A percentile compares a stretch with the other conserved stretches of the same genome.
Evolutionary conservation across 495 filamentous ascomycete species (phyloP).

Genomic region (Cryomyces minteri): DNA sequence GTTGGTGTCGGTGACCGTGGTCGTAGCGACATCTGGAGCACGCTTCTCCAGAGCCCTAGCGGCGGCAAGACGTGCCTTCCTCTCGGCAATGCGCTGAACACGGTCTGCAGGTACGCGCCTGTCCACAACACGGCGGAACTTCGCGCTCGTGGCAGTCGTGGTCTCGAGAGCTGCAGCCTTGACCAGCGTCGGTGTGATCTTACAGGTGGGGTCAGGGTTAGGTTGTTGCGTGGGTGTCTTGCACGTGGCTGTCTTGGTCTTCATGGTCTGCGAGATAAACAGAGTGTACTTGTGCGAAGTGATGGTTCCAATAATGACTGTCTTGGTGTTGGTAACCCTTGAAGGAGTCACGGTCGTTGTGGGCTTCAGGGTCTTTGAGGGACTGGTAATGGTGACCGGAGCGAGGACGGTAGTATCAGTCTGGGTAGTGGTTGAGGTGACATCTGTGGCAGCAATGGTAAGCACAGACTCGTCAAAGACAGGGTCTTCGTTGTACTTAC

Average conservation of each 20-base stretch:
- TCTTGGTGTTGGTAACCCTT: conserved; percentile 10
- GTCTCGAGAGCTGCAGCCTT: conserved; percentile 1
- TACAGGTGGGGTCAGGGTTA: conserved; percentile 10
- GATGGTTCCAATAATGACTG: conserved; percentile 12
- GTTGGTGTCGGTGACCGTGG: conserved; percentile 10
- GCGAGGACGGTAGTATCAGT: conserved; percentile 5
- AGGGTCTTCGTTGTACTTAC: conserved; percentile 1
- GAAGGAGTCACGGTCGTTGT: conserved; percentile 14
- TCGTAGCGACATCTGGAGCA: conserved; percentile 12
- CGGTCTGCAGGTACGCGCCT: not conserved
- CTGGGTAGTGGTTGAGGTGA: conserved; percentile 8
- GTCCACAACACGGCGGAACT: conserved; percentile 3
- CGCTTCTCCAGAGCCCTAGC: conserved; percentile 7
- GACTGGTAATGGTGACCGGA: conserved; percentile 10
- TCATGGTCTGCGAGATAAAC: conserved; percentile 6
- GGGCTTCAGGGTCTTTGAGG: conserved; percentile 10
- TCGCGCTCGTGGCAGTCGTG: conserved; percentile 1
- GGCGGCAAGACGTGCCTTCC: conserved; percentile 2
- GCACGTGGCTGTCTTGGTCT: conserved; percentile 12
- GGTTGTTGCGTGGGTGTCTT: conserved; percentile 2
- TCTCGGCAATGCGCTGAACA: conserved; percentile 1
- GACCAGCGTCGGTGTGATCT: conserved; percentile 6
- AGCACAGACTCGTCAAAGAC: not conserved
- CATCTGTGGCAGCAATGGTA: not conserved
- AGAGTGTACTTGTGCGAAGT: conserved; percentile 9